Evolutionary conservation across 2,329 filamentous ascomycete genomes (phyloP), one percentile per base, ranked within the genome.

Genomic region (Cercospora sp.): DNA sequence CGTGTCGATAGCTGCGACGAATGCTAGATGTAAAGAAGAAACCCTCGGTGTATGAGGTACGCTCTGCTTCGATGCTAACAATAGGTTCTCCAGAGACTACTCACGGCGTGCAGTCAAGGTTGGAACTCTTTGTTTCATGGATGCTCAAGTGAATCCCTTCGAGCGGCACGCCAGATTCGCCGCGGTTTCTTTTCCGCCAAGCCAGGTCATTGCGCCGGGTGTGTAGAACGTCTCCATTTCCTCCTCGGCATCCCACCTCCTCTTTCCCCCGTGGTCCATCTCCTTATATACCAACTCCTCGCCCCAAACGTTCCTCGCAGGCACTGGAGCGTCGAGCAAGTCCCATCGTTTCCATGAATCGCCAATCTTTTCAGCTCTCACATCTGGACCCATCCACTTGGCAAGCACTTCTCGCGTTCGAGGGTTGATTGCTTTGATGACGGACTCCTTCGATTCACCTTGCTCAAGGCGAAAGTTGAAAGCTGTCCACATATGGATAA

Each of bases 1-100:
- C 31, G 53, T 64, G 65, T 62, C 65, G 63, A 68, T 70, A 68
- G 66, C 63, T 68, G 68, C 63, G 60, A 55, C 53, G 53, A 70
- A 68, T 70, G 61, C 65, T 33, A 66, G 59, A 59, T 51, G 57
- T 55, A 36, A 26, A 62, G 28, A 61, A 55, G 58, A 66, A 40
- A 59, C 3, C n/a, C 55, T n/a, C 31, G 3, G n/a, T 20, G n/a
- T 28, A n/a, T 30, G 26, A n/a, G 16, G 16, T 30, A 10, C 53
- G 53, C 30, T 9, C 28, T 26, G 23, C 53, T 59, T 59, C 28
- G 18, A 33, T 36, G 18, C 55, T 59, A 30, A 36, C 30, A 58
- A 31, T n/a, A 20, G n/a, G 10, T 2, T 23, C 30, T 12, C 28
- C 18, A 36, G 30, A 59, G 55, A n/a, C 10, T 9, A 55, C 23